Base-by-base conservation (phyloP, 495 filamentous ascomycete genomes). In the Rhypophila decipiens region DNA sequence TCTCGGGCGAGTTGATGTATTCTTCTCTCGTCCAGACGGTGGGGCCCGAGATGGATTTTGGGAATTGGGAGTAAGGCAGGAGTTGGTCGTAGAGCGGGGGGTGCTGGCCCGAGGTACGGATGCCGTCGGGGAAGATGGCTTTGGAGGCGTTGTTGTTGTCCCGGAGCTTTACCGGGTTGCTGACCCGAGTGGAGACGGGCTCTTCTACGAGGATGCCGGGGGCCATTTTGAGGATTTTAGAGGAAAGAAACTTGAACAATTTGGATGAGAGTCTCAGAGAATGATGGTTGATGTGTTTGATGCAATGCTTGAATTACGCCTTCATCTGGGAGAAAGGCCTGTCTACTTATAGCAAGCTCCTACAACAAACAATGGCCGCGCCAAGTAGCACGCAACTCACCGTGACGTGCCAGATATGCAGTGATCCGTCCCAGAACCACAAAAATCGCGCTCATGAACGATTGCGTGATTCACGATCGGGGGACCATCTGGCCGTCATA, bases 1-100 rank as follows among this genome's bases (percentile, higher is more conserved):
- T 72, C 60, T 89, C 84, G 0, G 86, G 83, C 48, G 82, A 86
- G 45, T 82, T 59, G 36, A 65, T 66, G 60, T 85, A 93, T 33
- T 90, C 84, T 19, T 86, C 80, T 0, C 80, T 70, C 53, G 80
- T 74, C 89, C 89, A 95, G 33, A 89, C 80, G 0, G 87, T 93
- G 7, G 79, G 79, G 4, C 87, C 88, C 5, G 75, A 70, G 51
- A 93, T 88, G 22, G 79, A 65, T 40, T 82, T 79, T 15, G 89
- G 88, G 59, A 93, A 94, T 21, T 74, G 72, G 2, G 74, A 69
- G 60, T 90, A 95, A 0, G 85, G 80, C 24, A 67, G 70, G 11
- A 95, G 64, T 34, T 73, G 59, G 18, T 82, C 72, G 61, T 83
- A 85, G 8, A 87, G 60, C 2, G 89, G 89, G 3, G 81, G 74